Percentiles rank a stretch among this genome's conserved stretches.
Conservation (phyloP, 345 rosid genomes). For the Odontarrhena argentea region DNA sequence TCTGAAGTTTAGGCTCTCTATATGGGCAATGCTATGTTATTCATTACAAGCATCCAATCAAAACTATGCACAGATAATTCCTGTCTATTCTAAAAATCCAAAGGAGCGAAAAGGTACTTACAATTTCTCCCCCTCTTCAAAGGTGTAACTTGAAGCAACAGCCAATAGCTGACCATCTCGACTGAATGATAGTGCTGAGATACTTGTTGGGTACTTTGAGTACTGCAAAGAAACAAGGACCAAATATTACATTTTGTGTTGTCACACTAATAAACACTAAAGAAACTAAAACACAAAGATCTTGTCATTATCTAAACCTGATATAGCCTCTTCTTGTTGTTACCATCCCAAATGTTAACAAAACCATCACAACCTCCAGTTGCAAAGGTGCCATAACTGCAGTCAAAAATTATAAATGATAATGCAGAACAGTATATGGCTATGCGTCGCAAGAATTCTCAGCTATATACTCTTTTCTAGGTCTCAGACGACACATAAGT, state of each 20-base stretch:
- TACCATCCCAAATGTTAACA: constrained; percentile 96
- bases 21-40: constrained; percentile 12
- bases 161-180: constrained; percentile 94
- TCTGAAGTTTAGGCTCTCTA: neutral
- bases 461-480: neutral
- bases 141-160: constrained; percentile 97
- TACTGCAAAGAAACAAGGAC: constrained; percentile 55
- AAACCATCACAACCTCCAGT: constrained; percentile 99
- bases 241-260: neutral
- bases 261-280: constrained; percentile 8
- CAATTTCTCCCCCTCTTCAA: constrained; percentile 96
- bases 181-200: constrained; percentile 93
- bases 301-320: constrained; percentile 58
- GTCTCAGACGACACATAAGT: constrained; percentile 8
- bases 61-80: neutral
- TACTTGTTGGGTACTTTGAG: constrained; percentile 86
- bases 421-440: neutral
- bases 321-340: constrained; percentile 97
- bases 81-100: constrained; percentile 2
- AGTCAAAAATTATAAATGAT: constrained; percentile 29
- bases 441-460: neutral
- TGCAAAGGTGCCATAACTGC: constrained; percentile 98
- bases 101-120: constrained; percentile 40
- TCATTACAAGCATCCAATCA: constrained; percentile 6
- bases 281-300: constrained; percentile 7